These are phyloP conservation scores for Phialocephala sp. DNA, from an alignment of 2,329 filamentous ascomycete genomes.

Conservation along the genomic window DNA sequence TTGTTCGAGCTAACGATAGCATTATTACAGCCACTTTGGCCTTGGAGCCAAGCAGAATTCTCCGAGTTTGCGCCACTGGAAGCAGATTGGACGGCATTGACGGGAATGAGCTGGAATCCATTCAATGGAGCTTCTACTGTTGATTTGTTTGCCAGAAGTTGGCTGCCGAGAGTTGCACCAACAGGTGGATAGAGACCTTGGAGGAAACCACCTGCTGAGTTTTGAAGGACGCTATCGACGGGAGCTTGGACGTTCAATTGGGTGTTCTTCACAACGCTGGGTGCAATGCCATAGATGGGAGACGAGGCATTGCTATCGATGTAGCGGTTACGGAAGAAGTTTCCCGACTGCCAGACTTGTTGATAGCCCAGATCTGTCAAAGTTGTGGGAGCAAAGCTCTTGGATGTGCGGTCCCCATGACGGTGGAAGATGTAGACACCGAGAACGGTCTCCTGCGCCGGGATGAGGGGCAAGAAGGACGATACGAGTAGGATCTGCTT, in stretches of 20 bases:
- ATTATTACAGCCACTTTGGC: constrained; percentile 60
- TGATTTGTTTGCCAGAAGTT: constrained; percentile 74
- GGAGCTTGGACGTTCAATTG: constrained; percentile 79
- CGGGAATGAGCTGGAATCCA: constrained; percentile 84
- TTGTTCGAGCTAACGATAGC: constrained; percentile 60
- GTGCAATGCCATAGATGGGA: constrained; percentile 70
- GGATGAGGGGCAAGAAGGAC: constrained; percentile 45
- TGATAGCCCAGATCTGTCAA: constrained; percentile 81
- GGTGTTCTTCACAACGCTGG: constrained; percentile 67
- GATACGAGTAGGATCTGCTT: constrained; percentile 50
- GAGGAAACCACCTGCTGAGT: constrained; percentile 78
- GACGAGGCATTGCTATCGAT: constrained; percentile 62
- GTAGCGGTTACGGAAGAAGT: constrained; percentile 79
- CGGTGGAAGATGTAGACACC: constrained; percentile 88
- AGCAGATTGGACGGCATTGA: constrained; percentile 63
- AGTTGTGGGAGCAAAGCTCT: constrained; percentile 71
- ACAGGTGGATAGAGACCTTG: constrained; percentile 88
- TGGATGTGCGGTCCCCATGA: constrained; percentile 87
- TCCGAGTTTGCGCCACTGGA: constrained; percentile 60
- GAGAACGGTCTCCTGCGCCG: constrained; percentile 50
- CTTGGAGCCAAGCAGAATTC: constrained; percentile 64
- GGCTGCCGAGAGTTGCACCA: constrained; percentile 54
- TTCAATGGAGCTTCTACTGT: constrained; percentile 70
- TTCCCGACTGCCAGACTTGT: constrained; percentile 74
- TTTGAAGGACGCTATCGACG: constrained; percentile 77